Conservation (phyloP, 352 stramenopile species). For the Nothophytophthora sp. region DNA sequence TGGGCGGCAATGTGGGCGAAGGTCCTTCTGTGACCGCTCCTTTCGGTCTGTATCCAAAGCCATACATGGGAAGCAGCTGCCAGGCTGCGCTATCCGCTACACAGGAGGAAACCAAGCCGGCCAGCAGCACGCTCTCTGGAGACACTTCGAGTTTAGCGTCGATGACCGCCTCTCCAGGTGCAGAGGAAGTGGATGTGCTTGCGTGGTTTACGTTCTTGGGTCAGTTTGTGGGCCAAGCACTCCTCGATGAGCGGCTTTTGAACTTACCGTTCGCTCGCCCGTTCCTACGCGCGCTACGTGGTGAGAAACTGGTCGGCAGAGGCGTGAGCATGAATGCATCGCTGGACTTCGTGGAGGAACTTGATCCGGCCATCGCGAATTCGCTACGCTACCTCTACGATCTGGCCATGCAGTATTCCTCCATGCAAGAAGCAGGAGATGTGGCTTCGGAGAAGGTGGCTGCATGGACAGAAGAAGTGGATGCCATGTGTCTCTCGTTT, state of each 20-base stretch:
- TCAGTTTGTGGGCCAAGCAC: conserved; percentile 66
- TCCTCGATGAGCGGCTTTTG: conserved; percentile 84
- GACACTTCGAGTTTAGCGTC: conserved; percentile 12
- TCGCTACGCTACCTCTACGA: conserved; percentile 64
- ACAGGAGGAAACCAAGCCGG: conserved; percentile 14
- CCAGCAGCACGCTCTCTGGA: background rate
- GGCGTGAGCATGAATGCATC: conserved; percentile 46
- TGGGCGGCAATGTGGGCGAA: conserved; percentile 20
- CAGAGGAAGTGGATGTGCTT: conserved; percentile 29
- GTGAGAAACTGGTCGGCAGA: conserved; percentile 49
- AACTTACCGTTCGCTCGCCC: conserved; percentile 79
- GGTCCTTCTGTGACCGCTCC: conserved; percentile 46
- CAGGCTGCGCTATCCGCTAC: background rate
- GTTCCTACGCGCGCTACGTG: conserved; percentile 62
- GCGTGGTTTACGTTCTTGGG: conserved; percentile 77
- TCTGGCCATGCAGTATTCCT: conserved; percentile 20
- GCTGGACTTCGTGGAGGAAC: conserved; percentile 56
- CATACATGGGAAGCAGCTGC: conserved; percentile 23
- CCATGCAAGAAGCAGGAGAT: background rate
- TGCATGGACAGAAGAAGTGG: conserved; percentile 37
- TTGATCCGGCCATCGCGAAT: conserved; percentile 71
- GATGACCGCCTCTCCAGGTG: conserved; percentile 13
- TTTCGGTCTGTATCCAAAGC: conserved; percentile 57
- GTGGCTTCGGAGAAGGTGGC: conserved; percentile 16
- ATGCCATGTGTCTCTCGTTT: conserved; percentile 73